Evolutionary conservation across 805 yeast genomes (phyloP), one percentile per base, ranked within the genome.

Genomic region (Lachancea thermotolerans): DNA sequence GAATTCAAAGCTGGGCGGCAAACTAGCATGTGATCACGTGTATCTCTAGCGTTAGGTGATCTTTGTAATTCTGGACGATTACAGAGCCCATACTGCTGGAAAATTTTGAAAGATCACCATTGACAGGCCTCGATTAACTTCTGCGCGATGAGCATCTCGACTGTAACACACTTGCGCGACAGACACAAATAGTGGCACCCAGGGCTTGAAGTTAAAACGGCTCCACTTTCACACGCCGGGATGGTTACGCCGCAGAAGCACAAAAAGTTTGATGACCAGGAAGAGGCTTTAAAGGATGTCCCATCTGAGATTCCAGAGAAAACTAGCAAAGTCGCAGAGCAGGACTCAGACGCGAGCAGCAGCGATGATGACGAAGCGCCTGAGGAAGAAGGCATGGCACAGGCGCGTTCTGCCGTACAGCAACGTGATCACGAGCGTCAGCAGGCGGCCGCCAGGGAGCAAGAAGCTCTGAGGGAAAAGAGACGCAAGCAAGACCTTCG

Each of bases 321-420:
- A 21, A 21, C 25, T 21, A 21, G 16, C 25, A 21, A 33, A 17
- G 15, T 16, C 10, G 16, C 3, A 11, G 52, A 42, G 27, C 49
- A 45, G 42, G 47, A 41, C 10, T 55, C 60, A 38, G 63, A 57
- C 16, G 64, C 55, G 17, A 55, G 55, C 41, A 12, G 21, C 14
- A 55, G 58, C 33, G 72, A 67, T 47, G 73, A 67, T 45, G 78
- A 21, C 25, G 25, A 72, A 16, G 78, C 79, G 0, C 80, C 81
- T 42, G 78, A 74, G 46, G 79, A 75, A 51, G 78, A 72, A 40
- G 61, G 62, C 9, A 41, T 64, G 39, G 48, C 63, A 35, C 34
- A 58, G 29, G 67, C 66, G 21, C 54, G 54, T 32, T 33, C 50
- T 16, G 42, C 50, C 44, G 41, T 56, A 32, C 60, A 64, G 49